Base-by-base conservation (phyloP, 306 rosid species). In the Mimosa pudica region DNA sequence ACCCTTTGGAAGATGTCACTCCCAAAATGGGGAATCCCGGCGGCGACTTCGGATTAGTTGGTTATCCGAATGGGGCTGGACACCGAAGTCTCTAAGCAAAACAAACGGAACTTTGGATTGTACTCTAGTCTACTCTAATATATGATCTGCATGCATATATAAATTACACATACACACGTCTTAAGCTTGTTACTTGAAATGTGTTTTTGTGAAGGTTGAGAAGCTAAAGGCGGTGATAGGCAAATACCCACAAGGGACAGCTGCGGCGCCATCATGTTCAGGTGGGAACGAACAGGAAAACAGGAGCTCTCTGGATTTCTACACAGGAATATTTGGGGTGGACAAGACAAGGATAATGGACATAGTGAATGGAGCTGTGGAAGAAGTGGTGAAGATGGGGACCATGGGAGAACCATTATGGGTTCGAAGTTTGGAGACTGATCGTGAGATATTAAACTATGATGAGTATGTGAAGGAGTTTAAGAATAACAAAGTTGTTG, bases 361-460 rank as follows among this genome's bases (percentile, higher is more conserved):
- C 73, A 77, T 84, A 24, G 96, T 91, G 17, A 84, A 91, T 76
- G 88, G 89, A 46, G 97, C 97, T 33, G 79, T 86, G 84, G 93
- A 90, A 16, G 99, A 96, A 81, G 98, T 96, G 57, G 71, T 80
- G 16, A 93, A 86, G 62, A 96, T 93, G 99, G 97, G 96, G 41
- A 84, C 90, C 0, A 62, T 80, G 4, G 89, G 88, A n/a, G 96
- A 91, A 63, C 98, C 97, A 10, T 81, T 93, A 24, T 96, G 99
- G 99, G 75, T 93, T 33, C 96, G 94, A 6, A 96, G 99, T 64
- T 86, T 91, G 11, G 99, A 96, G 86, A 91, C 94, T 0, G 97
- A 97, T 18, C 91, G 99, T 0, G 94, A 96, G 63, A 93, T 93
- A 33, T 92, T 96, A 0, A 93, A 96, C 79, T 96, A 96, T 35